Base-by-base conservation (phyloP, 2,329 filamentous ascomycete genomes). In the Fusarium gaditjirri region DNA sequence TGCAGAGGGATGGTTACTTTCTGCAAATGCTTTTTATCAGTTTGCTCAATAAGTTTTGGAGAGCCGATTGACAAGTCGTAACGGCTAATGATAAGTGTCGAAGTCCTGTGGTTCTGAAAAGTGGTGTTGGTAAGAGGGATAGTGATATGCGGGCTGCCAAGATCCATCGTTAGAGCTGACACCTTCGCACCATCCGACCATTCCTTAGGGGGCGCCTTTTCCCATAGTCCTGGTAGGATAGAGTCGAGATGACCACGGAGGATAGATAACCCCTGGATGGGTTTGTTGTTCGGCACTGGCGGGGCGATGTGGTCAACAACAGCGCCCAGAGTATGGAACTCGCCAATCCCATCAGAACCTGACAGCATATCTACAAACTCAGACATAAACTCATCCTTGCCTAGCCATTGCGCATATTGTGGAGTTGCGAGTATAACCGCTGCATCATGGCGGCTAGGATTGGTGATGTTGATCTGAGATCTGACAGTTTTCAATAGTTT, bases 91-190 rank as follows among this genome's bases (percentile, higher is more conserved):
- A 87, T 77, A 12, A 93, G 80, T 3, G 90, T 92, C 5, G 90
- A 90, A 2, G 83, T 83, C 31, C 83, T 85, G 49, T 90, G 92
- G 67, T 91, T 95, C 42, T 90, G 88, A 77, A 96, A 96, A 11
- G 94, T 83, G 0, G 94, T 97, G 76, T 94, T 93, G 43, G 93
- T 91, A 31, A 96, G 83, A 4, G 93, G 93, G 4, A 95, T 65
- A 10, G 86, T 89, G 59, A 87, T 79, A 6, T 80, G 78, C 16
- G 78, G 76, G 46, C 68, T 75, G 12, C 81, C 82, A 21, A 85
- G 76, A 23, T 80, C 68, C 53, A 87, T 82, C 0, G 81, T 83
- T 11, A 89, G 74, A 21, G 82, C 83, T 13, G 85, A 79, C 6
- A 82, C 80, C 19, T 75, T 76, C 25, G 84, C 83, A 10, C 72